phyloP scores from a whole-genome alignment of 345 rosid species.

The Ceriops tagal region DNA sequence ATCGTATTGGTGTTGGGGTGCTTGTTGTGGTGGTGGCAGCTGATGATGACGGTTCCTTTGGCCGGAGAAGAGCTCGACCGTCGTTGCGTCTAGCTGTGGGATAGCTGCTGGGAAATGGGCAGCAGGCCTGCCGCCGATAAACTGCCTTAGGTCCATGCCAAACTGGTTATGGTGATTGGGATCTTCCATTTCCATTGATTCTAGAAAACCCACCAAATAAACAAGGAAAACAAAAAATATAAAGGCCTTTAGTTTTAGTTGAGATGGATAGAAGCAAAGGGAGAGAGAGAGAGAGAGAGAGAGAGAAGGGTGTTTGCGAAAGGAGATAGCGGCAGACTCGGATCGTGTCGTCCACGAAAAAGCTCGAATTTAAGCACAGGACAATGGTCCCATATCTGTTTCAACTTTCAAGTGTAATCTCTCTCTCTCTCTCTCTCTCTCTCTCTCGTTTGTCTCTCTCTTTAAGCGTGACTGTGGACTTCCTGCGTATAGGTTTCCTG shows the following conservation, averaged over 20 bases:
- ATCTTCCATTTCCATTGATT: slow-evolving; percentile 59
- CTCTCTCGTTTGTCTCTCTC: not conserved
- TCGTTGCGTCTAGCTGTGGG: not conserved
- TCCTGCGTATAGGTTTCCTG: too few species aligned
- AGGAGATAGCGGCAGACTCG: slow-evolving; percentile 56
- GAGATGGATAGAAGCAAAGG: not conserved
- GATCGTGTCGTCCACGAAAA: slow-evolving; percentile 95
- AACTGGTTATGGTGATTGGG: slow-evolving; percentile 28
- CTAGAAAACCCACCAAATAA: slow-evolving; percentile 8
- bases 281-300: slow-evolving; percentile 7
- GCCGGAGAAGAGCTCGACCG: slow-evolving; percentile 5
- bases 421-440: not conserved
- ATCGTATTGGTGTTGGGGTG: slow-evolving; percentile 16
- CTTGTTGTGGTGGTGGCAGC: slow-evolving; percentile 3
- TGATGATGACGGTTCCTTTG: slow-evolving; percentile 9
- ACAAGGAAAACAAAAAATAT: not conserved
- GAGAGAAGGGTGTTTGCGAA: slow-evolving; percentile 11
- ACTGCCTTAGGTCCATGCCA: slow-evolving; percentile 22
- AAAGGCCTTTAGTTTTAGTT: not conserved
- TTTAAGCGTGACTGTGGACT: not conserved
- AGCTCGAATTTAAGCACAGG: slow-evolving; percentile 73
- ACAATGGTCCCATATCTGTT: slow-evolving; percentile 62
- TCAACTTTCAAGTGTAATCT: slow-evolving; percentile 1
- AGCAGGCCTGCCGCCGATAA: slow-evolving; percentile 16
- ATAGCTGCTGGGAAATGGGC: slow-evolving; percentile 14